Percentiles rank a stretch among this genome's conserved stretches.
Evolutionary conservation across 495 filamentous ascomycete genomes (phyloP).

Genomic region (Tricharina praecox): DNA sequence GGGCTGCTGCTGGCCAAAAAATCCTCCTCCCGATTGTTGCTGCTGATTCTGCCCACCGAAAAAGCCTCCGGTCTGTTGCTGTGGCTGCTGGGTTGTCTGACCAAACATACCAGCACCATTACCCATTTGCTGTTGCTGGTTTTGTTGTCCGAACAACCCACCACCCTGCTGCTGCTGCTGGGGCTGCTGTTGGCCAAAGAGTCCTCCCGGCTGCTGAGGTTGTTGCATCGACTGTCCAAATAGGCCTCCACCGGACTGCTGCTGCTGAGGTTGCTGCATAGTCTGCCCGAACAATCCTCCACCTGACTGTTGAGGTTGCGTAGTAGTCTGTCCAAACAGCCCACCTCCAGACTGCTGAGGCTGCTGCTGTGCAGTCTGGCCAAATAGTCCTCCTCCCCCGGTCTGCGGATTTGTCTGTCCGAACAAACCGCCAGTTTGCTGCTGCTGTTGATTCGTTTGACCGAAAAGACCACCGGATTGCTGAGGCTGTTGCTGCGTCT

Average conservation of each 20-base stretch:
- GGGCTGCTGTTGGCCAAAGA: conserved; percentile 1
- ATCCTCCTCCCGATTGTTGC: conserved; percentile 31
- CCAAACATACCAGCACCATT: no score
- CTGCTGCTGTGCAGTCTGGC: conserved; percentile 29
- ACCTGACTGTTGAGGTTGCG: conserved; percentile 18
- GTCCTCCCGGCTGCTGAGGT: conserved; percentile 21
- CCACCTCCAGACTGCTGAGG: conserved; percentile 28
- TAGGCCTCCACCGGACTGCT: conserved; percentile 18
- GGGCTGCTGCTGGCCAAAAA: conserved; percentile 26
- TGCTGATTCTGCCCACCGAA: conserved; percentile 28
- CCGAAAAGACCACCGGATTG: conserved; percentile 28
- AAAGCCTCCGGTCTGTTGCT: conserved; percentile 27
- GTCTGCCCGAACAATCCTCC: conserved; percentile 30
- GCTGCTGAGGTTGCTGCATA: conserved; percentile 20
- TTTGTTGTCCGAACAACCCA: conserved; percentile 30
- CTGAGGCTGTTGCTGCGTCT: conserved; percentile 24
- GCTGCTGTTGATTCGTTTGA: conserved; percentile 29
- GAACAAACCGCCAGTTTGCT: conserved; percentile 29
- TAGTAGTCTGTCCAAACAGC: conserved; percentile 2
- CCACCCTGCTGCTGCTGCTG: conserved; percentile 15
- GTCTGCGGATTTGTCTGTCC: conserved; percentile 22
- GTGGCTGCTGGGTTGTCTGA: conserved; percentile 25
- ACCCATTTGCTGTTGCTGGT: no score
- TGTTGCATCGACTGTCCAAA: conserved; percentile 24
- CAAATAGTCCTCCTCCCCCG: conserved; percentile 30